Conservation (phyloP, 495 filamentous ascomycete species). For the Podospora didyma region DNA sequence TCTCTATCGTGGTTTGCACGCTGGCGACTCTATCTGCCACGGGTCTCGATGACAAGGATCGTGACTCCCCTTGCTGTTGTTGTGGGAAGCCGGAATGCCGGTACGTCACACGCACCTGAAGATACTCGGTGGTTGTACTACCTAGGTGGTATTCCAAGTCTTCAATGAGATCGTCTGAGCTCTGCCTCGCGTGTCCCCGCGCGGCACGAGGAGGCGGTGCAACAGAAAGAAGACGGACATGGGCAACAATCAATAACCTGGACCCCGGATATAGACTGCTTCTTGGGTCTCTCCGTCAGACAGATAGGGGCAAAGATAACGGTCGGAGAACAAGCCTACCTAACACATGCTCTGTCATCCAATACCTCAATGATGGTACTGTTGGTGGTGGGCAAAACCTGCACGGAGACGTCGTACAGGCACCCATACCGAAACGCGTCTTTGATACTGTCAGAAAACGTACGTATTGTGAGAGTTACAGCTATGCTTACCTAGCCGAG, state of each 20-base stretch:
- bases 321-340: constrained; percentile 12
- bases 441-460: constrained; percentile 5
- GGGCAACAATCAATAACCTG: constrained; percentile 36
- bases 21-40: constrained; percentile 15
- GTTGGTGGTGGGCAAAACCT: constrained; percentile 28
- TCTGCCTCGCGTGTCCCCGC: constrained; percentile 23
- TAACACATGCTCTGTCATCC: constrained; percentile 22
- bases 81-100: constrained; percentile 46
- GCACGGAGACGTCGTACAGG: constrained; percentile 37
- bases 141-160: constrained; percentile 48
- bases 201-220: constrained; percentile 3
- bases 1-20: constrained; percentile 39
- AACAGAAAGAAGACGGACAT: constrained; percentile 23
- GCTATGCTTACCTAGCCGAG: constrained; percentile 9
- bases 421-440: constrained; percentile 33
- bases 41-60: background rate
- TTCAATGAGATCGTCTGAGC: constrained; percentile 46
- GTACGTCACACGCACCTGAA: constrained; percentile 45
- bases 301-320: background rate
- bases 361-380: constrained; percentile 35
- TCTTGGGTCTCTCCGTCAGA: background rate
- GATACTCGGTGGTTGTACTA: constrained; percentile 32
- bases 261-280: constrained; percentile 35
- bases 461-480: background rate
- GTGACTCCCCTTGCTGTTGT: background rate